Evolutionary conservation across 441 rosid genomes (phyloP).

Genomic region (Pelargonium australe): DNA sequence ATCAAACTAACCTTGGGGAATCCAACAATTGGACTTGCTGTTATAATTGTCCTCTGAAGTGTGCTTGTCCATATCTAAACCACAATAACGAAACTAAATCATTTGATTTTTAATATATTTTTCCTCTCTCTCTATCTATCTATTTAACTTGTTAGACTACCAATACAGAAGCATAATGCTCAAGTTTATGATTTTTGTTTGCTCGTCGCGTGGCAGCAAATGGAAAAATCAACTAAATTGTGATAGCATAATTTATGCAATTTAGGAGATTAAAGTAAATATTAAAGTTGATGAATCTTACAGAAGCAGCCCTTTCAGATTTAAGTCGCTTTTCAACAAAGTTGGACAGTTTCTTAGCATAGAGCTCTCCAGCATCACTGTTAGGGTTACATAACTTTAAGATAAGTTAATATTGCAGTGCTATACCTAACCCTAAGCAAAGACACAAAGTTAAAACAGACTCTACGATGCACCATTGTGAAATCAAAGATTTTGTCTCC

Average conservation of each 20-base stretch:
- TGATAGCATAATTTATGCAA: slow-evolving; percentile 7
- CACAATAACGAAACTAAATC: too few species aligned
- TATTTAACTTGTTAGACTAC: not conserved
- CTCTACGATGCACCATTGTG: not conserved
- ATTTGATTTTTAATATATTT: slow-evolving; percentile 13
- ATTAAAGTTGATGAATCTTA: slow-evolving; percentile 38
- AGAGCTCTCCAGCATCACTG: slow-evolving; percentile 85
- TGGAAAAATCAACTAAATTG: not conserved
- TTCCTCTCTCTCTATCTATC: not conserved
- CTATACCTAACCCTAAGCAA: not conserved
- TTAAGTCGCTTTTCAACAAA: slow-evolving; percentile 88
- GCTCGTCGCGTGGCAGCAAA: not conserved
- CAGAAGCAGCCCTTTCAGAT: slow-evolving; percentile 97
- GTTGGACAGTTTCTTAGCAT: slow-evolving; percentile 81
- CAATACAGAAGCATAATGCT: not conserved
- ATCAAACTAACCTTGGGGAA: slow-evolving; percentile 81
- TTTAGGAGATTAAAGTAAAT: not conserved
- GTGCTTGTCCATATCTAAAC: slow-evolving; percentile 94
- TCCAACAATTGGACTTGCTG: slow-evolving; percentile 83
- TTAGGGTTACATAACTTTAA: slow-evolving; percentile 18
- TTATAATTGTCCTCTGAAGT: slow-evolving; percentile 76
- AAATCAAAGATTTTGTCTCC: not conserved
- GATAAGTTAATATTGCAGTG: not conserved
- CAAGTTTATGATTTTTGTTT: not conserved
- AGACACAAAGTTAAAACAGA: not conserved